Base-by-base conservation (phyloP, 495 filamentous ascomycete species). In the Hypoxylon intermedium region DNA sequence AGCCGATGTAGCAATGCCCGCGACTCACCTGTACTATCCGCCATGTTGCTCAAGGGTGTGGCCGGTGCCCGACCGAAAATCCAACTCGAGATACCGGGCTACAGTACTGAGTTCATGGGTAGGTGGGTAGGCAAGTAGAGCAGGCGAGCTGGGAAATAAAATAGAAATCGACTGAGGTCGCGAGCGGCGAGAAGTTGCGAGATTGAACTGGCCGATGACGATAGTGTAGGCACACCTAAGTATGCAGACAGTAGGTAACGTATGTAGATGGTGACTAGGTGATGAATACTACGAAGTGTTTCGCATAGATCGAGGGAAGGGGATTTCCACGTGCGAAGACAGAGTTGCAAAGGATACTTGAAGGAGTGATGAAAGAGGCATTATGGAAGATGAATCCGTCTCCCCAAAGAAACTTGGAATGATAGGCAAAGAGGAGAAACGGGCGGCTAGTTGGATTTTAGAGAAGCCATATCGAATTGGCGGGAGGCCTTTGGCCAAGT, bases 11-110 rank as follows among this genome's bases (percentile, higher is more conserved):
- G n/a, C n/a, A n/a, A n/a, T n/a, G n/a, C n/a, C n/a, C 15, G 46
- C 24, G 42, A 60, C 67, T 43, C 61, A 70, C 67, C 63, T 44
- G 44, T 36, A 34, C 33, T 12, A 23, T 63, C 55, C 47, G 67
- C 11, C 67, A 70, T 70, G 28, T 13, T 49, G 44, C 24, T 13
- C 5, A 42, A 20, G 13, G 26, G 41, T 28, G 46, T 24, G n/a
- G 51, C 41, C 30, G 62, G 31, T 19, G 19, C 26, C 46, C 51
- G 46, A 65, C 56, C 47, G 37, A 37, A 13, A 16, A 41, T 51
- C 49, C 43, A 49, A 38, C 42, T 45, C 34, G 9, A 52, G 18
- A 47, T 42, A 51, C 21, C 26, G 19, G 31, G 43, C 52, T 31
- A 44, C 16, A 21, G 9, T 45, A 18, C n/a, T 40, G 18, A 48